These are phyloP conservation scores for Gastrolobium villosum DNA, from an alignment of 306 rosid genomes.

Conservation along the genomic window DNA sequence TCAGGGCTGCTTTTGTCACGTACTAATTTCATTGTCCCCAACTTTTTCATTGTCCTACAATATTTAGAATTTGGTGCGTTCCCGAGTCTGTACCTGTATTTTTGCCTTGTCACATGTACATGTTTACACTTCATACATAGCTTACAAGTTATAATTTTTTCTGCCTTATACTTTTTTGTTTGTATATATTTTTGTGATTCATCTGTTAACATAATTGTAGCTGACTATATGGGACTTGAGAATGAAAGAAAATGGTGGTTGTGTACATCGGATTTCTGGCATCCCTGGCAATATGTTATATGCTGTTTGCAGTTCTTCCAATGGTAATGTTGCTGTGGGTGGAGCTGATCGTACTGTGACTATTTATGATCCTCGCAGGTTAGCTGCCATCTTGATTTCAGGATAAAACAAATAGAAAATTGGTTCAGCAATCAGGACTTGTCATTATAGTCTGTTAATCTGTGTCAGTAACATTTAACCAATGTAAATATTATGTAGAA, in stretches of 20 bases:
- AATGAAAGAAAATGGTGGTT: slow-evolving; percentile 91
- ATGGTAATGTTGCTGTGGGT: slow-evolving; percentile 82
- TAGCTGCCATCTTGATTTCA: slow-evolving; percentile 42
- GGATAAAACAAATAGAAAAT: slow-evolving; percentile 34
- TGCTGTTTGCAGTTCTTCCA: slow-evolving; percentile 80
- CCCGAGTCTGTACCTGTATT: background rate
- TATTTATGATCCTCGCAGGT: slow-evolving; percentile 97
- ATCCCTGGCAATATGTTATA: slow-evolving; percentile 77
- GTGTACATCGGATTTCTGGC: slow-evolving; percentile 81
- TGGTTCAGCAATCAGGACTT: slow-evolving; percentile 33
- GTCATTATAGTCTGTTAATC: slow-evolving; percentile 21
- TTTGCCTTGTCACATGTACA: background rate
- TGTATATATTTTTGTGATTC: slow-evolving; percentile 33
- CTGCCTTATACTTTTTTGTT: slow-evolving; percentile 31
- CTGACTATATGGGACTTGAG: slow-evolving; percentile 88
- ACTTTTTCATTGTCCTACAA: slow-evolving; percentile 25
- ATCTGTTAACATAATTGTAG: slow-evolving; percentile 58
- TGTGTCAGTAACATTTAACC: slow-evolving; percentile 6
- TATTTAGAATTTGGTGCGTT: slow-evolving; percentile 11
- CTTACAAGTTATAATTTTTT: slow-evolving; percentile 26
- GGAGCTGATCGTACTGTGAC: slow-evolving; percentile 92
- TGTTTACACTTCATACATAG: background rate
- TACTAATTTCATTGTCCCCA: background rate
- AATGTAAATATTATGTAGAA: slow-evolving; percentile 7
- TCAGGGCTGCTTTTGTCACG: slow-evolving; percentile 2